phyloP scores from a whole-genome alignment of 2,329 filamentous ascomycete species.

The Huntiella decipiens region DNA sequence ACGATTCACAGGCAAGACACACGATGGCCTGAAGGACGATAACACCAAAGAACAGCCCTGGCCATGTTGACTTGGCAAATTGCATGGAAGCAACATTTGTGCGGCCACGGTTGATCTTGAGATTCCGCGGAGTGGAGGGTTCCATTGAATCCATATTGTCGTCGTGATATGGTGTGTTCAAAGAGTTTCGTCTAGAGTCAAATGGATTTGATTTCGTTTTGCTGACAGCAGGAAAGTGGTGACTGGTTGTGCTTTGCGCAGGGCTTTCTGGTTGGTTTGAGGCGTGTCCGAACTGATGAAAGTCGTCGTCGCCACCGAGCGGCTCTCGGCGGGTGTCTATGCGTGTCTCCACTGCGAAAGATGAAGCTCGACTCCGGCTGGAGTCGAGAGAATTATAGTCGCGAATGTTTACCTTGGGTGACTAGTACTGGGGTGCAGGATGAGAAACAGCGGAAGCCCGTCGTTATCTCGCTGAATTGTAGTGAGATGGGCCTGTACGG shows the following conservation, averaged over 20 bases:
- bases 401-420: constrained; percentile 4
- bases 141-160: constrained; percentile 6
- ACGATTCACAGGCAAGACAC: constrained; percentile 74
- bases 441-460: background rate
- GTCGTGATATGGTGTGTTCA: constrained; percentile 5
- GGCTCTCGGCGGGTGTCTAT: constrained; percentile 11
- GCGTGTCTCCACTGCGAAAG: constrained; percentile 10
- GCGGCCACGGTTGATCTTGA: background rate
- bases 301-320: constrained; percentile 12
- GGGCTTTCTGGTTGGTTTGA: constrained; percentile 11
- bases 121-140: constrained; percentile 1
- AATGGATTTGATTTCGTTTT: constrained; percentile 6
- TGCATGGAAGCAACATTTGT: constrained; percentile 30
- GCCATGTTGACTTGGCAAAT: constrained; percentile 70
- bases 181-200: constrained; percentile 6
- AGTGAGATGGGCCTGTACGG: background rate
- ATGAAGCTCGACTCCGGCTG: constrained; percentile 10
- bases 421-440: background rate
- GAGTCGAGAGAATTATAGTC: constrained; percentile 8
- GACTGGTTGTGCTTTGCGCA: constrained; percentile 10
- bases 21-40: constrained; percentile 60
- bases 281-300: constrained; percentile 10
- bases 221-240: constrained; percentile 4
- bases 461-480: background rate
- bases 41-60: constrained; percentile 63